Percentiles rank a stretch among this genome's conserved stretches.
phyloP scores from a whole-genome alignment of 2,329 filamentous ascomycete genomes.

The Fusarium nodosum region DNA sequence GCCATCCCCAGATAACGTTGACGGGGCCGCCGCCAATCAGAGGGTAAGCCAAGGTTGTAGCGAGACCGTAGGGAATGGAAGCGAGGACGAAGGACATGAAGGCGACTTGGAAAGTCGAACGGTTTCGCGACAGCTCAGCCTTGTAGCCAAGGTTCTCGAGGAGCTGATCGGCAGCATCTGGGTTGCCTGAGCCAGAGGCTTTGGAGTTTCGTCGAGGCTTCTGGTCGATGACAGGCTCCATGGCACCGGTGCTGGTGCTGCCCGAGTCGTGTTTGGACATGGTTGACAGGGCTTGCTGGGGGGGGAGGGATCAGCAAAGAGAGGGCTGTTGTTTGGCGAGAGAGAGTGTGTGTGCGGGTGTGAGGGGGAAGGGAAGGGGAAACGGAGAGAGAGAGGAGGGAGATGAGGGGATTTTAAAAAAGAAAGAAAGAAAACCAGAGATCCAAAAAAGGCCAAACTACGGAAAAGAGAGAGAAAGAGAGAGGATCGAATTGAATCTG shows the following conservation, averaged over 20 bases:
- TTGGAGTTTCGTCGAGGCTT: conserved; percentile 49
- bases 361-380: neutral
- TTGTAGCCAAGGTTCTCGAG: conserved; percentile 76
- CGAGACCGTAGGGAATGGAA: conserved; percentile 79
- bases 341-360: neutral
- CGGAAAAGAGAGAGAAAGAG: neutral
- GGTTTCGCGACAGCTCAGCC: conserved; percentile 73
- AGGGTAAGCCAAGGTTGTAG: conserved; percentile 78
- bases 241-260: conserved; percentile 36
- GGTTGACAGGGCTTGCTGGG: neutral
- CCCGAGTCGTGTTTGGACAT: conserved; percentile 45
- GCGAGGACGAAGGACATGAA: conserved; percentile 84
- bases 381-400: neutral
- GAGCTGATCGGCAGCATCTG: conserved; percentile 70
- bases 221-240: conserved; percentile 44
- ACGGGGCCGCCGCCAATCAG: conserved; percentile 75
- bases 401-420: conserved; percentile 28
- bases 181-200: conserved; percentile 35
- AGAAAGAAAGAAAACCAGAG: neutral
- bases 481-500: conserved; percentile 25
- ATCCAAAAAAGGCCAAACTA: neutral
- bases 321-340: no score
- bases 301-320: no score
- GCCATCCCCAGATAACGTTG: conserved; percentile 80
- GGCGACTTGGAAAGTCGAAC: conserved; percentile 76